Conservation (phyloP, 2,329 filamentous ascomycete genomes). For the Fusarium heterosporum region DNA sequence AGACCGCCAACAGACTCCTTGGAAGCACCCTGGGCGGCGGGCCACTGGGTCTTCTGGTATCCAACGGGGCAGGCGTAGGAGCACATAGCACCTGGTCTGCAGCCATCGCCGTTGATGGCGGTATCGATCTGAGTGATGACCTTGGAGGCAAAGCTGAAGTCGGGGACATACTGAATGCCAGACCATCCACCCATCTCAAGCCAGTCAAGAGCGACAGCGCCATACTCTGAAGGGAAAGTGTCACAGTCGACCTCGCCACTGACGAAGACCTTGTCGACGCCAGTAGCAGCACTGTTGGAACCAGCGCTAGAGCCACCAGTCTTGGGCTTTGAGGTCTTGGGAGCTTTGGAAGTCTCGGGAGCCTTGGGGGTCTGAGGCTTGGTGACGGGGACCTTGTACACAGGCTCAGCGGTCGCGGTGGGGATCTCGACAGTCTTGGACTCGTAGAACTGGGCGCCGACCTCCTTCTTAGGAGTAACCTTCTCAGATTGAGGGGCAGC, state of each 20-base stretch:
- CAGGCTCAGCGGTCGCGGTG: slow-evolving; percentile 41
- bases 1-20: slow-evolving; percentile 91
- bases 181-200: slow-evolving; percentile 80
- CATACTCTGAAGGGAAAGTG: slow-evolving; percentile 83
- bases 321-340: slow-evolving; percentile 30
- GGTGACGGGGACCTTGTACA: slow-evolving; percentile 39
- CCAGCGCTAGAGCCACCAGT: slow-evolving; percentile 44
- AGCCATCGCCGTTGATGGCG: slow-evolving; percentile 69
- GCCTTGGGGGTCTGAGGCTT: slow-evolving; percentile 45
- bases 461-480: slow-evolving; percentile 48
- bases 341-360: slow-evolving; percentile 42
- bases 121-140: slow-evolving; percentile 75
- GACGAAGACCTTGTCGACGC: slow-evolving; percentile 77
- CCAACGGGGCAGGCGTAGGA: slow-evolving; percentile 93
- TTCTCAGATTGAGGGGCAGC: slow-evolving; percentile 51
- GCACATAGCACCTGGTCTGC: slow-evolving; percentile 77
- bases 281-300: slow-evolving; percentile 53
- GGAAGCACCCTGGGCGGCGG: slow-evolving; percentile 77
- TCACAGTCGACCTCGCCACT: slow-evolving; percentile 78
- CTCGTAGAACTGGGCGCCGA: slow-evolving; percentile 65
- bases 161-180: slow-evolving; percentile 76
- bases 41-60: slow-evolving; percentile 94
- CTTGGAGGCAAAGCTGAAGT: slow-evolving; percentile 60
- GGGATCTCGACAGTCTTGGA: slow-evolving; percentile 54
- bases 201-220: slow-evolving; percentile 77